phyloP scores from a whole-genome alignment of 2,329 filamentous ascomycete species.

The Anthostomella pinea region DNA sequence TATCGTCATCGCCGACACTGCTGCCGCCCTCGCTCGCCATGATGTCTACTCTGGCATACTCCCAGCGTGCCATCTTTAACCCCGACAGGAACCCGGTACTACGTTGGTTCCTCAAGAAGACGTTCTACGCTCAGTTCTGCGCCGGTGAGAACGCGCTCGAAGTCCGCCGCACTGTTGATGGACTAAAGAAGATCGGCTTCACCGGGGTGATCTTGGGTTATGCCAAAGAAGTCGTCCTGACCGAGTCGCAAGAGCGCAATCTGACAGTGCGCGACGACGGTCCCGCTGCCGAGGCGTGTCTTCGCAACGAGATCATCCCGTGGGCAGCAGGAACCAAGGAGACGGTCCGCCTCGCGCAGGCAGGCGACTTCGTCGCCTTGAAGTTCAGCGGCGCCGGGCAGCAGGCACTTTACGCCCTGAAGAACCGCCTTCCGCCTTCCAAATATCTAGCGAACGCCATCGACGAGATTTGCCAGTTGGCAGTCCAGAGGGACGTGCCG shows the following conservation, averaged over 20 bases:
- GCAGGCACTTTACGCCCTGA: constrained; percentile 65
- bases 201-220: constrained; percentile 82
- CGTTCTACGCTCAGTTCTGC: constrained; percentile 90
- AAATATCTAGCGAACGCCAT: constrained; percentile 66
- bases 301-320: constrained; percentile 59
- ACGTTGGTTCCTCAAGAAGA: constrained; percentile 69
- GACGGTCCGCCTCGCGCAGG: constrained; percentile 69
- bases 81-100: constrained; percentile 74
- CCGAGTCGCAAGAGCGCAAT: constrained; percentile 48
- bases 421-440: constrained; percentile 59
- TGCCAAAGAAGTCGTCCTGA: constrained; percentile 74
- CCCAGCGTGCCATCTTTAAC: constrained; percentile 63
- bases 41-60: constrained; percentile 68
- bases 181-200: constrained; percentile 73
- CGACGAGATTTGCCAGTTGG: constrained; percentile 70
- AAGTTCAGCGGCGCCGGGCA: constrained; percentile 83
- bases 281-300: constrained; percentile 45
- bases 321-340: constrained; percentile 75
- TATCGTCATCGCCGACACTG: constrained; percentile 69
- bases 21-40: constrained; percentile 66
- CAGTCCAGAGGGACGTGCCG: constrained; percentile 64
- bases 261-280: constrained; percentile 44
- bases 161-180: constrained; percentile 61
- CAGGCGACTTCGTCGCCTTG: constrained; percentile 64
- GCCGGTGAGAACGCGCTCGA: constrained; percentile 72